A percentile compares a stretch with the other conserved stretches of the same genome.
Evolutionary conservation across 164 flowering plant genomes (phyloP).

Genomic region (Sedum album): DNA sequence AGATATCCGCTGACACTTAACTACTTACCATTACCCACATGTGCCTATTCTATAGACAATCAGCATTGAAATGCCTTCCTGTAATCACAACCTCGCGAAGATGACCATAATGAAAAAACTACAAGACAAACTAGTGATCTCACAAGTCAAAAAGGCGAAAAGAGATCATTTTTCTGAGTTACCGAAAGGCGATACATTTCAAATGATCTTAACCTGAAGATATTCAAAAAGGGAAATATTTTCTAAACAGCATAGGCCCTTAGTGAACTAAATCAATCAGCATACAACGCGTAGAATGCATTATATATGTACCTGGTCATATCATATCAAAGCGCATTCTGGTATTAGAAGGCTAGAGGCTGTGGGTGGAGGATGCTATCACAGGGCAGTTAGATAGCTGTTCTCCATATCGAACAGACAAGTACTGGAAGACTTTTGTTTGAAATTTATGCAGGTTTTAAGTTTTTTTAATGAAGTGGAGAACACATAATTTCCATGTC

Average conservation of each 20-base stretch:
- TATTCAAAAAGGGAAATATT: neutral
- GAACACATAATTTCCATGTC: neutral
- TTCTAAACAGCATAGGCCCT: neutral
- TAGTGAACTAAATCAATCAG: neutral
- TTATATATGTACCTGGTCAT: neutral
- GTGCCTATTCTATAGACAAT: neutral
- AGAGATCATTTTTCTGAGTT: neutral
- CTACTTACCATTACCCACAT: neutral
- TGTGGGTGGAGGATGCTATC: neutral
- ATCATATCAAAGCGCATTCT: neutral
- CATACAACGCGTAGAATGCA: neutral
- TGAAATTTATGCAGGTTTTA: neutral
- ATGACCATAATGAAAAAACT: neutral
- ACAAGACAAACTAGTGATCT: neutral
- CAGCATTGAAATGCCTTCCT: neutral
- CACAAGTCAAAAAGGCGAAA: neutral
- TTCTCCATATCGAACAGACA: conserved; percentile 1
- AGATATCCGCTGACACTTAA: neutral
- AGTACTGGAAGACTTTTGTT: neutral
- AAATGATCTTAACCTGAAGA: neutral
- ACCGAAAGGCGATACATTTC: neutral
- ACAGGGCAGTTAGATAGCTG: neutral
- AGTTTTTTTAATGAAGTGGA: neutral
- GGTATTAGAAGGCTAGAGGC: neutral
- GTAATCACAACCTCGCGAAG: neutral